Evolutionary conservation across 1,139 yeast species (phyloP), one percentile per base, ranked within the genome.

Genomic region (Suhomyces yuchorum): DNA sequence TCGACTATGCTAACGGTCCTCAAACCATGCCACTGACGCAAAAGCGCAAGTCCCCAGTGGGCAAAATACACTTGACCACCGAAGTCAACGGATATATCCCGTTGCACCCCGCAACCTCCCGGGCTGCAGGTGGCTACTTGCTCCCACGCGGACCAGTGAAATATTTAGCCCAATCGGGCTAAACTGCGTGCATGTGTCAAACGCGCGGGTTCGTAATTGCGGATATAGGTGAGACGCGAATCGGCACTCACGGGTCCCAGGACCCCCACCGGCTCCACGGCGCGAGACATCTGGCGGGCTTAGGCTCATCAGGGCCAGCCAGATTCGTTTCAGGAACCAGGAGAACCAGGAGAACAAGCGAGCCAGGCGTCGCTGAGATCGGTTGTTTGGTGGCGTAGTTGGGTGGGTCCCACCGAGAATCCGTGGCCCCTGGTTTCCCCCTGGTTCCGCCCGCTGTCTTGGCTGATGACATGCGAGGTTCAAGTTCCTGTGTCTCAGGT

Each of bases 161-260:
- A 30, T 14, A 30, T 37, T 37, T 37, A 19, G 28, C 39, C 39
- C 39, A 17, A 37, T 37, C 30, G 17, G 39, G 39, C 18, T 35
- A 37, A 22, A 37, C 30, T 19, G 39, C 39, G 24, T 37, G 39
- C 39, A 37, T 37, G 26, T 37, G 39, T 37, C 39, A 37, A 37
- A 14, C 12, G 32, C 19, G 39, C 30, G 30, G 30, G 30, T 20
- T 35, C 17, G 19, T 22, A 17, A n/a, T 24, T 8, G 30, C 30
- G 39, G 39, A 37, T 20, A 37, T 37, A 37, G 28, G 39, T 24
- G 18, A 17, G 20, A 37, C 39, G 39, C 39, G 39, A 17, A 15
- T 17, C 30, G 17, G 34, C 18, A 30, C 11, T 3, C 2, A 30
- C 18, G 34, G 34, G 30, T 26, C 14, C 30, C 30, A 11, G n/a